Evolutionary conservation across 768 basidiomycete genomes (phyloP).

Genomic region (Termitomyces bulborhizus): DNA sequence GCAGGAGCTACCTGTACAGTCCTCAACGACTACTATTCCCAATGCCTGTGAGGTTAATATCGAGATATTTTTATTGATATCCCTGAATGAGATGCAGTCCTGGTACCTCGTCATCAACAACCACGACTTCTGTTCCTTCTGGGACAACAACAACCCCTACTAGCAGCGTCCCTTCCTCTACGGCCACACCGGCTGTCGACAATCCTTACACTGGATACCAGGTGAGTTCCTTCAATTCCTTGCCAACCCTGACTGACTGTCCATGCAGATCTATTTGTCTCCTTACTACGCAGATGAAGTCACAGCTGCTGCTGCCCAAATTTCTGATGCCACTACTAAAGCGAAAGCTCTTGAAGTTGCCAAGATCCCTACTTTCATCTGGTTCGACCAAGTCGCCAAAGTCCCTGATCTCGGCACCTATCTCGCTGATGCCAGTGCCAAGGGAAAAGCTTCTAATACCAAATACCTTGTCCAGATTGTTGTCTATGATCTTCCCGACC

Average conservation of each 20-base stretch:
- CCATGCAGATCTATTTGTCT: constrained; percentile 38
- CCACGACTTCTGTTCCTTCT: background rate
- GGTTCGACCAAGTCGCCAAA: constrained; percentile 55
- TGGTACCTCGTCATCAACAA: background rate
- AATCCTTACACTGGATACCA: constrained; percentile 50
- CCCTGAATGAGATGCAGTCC: constrained; percentile 8
- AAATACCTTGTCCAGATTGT: constrained; percentile 48
- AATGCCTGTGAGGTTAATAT: constrained; percentile 29
- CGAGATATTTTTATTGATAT: background rate
- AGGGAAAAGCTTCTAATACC: constrained; percentile 35
- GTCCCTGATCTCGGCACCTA: constrained; percentile 48
- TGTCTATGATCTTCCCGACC: constrained; percentile 57
- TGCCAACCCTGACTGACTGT: background rate
- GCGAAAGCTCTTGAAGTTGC: constrained; percentile 48
- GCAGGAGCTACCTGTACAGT: constrained; percentile 27
- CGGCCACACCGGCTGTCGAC: constrained; percentile 21
- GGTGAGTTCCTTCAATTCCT: constrained; percentile 19
- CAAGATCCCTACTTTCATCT: constrained; percentile 57
- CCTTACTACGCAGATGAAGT: constrained; percentile 56
- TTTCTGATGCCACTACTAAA: constrained; percentile 41
- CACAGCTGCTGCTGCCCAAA: constrained; percentile 37
- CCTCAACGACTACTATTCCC: constrained; percentile 32
- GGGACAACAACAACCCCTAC: constrained; percentile 3
- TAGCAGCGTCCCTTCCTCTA: constrained; percentile 9
- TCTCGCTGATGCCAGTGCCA: constrained; percentile 46